Base-by-base conservation (phyloP, 345 rosid species). In the Abelmoschus esculentus region DNA sequence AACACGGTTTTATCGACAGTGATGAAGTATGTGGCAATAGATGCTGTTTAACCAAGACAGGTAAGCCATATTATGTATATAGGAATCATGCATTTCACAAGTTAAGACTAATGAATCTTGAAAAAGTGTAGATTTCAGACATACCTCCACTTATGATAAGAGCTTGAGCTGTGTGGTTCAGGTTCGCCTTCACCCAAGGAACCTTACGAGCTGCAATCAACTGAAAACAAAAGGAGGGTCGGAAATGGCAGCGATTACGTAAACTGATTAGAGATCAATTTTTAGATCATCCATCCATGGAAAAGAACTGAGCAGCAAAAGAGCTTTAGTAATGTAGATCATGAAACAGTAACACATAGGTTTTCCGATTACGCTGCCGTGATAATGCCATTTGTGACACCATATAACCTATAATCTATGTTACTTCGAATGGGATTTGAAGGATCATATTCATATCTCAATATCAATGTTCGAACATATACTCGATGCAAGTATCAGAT, bases 131-230 rank as follows among this genome's bases (percentile, higher is more conserved):
- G 29, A 58, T 40, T 14, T 29, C 66, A 72, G 13, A 64, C 44
- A 42, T 82, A 86, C 95, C 89, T 75, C 76, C 84, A 13, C 84
- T 83, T 74, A 86, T 81, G 69, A 89, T 76, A 34, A 89, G 91
- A 44, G 95, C 86, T 76, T 89, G 95, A 66, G 86, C 91, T 65
- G 86, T 82, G 68, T 89, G 80, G 74, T 86, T 89, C 58, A 89
- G 85, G 77, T 89, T 89, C 15, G 88, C 86, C 79, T 83, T 86
- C 53, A 91, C 95, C 95, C 91, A 89, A 28, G 88, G 91, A 75
- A 85, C 60, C 73, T 61, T 36, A 54, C 95, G 89, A 66, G 72
- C 82, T 10, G 79, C 87, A 59, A 34, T 46, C 78, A 89, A 72
- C 91, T 89, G 86, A 64, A 44, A 61, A 69, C 53, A 54, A 18